Evolutionary conservation across 208 protist species (phyloP), one percentile per base, ranked within the genome.

Genomic region (Spongospora subterranea): DNA sequence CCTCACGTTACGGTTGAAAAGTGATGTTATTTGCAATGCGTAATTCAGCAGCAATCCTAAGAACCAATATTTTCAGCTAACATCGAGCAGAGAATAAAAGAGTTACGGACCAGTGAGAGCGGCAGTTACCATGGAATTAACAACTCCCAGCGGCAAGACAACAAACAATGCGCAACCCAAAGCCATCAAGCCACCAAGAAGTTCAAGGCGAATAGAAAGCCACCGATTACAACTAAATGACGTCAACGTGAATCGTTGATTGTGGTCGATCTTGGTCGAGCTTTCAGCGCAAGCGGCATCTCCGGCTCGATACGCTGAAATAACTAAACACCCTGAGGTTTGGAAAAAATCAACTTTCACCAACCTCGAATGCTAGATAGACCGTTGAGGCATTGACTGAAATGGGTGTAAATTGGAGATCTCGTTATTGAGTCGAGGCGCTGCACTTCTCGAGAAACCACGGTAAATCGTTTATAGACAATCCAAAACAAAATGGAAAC

Each of bases 381-480:
- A 11, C 96, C 96, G 46, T 89, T 88, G 20, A 97, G 89, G 0
- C 95, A 94, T 88, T 97, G 95, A 20, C 35, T 20, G 39, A 97
- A 96, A 54, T 94, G 92, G 39, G 93, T 92, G 90, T 93, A 97
- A 46, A 96, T 92, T 0, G 96, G 96, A 41, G 94, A 95, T 45
- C 91, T 90, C 29, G 94, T 93, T 64, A 96, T 93, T 0, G 91
- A 92, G 0, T 97, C 95, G 0, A 97, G 76, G 20, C 96, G 92
- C 89, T 95, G 88, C 0, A 97, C 24, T 82, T 97, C 94, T 64
- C 65, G 60, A 35, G 41, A 32, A 1, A 76, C 17, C 43, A 13
- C 82, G 45, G 91, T 50, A 41, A 89, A 93, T 71, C 40, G 17
- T 43, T 60, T 53, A 66, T 90, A 77, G 45, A 93, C 41, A 38